These are phyloP conservation scores for Trichoderma aggressivum DNA, from an alignment of 2,329 filamentous ascomycete genomes.

Conservation along the genomic window DNA sequence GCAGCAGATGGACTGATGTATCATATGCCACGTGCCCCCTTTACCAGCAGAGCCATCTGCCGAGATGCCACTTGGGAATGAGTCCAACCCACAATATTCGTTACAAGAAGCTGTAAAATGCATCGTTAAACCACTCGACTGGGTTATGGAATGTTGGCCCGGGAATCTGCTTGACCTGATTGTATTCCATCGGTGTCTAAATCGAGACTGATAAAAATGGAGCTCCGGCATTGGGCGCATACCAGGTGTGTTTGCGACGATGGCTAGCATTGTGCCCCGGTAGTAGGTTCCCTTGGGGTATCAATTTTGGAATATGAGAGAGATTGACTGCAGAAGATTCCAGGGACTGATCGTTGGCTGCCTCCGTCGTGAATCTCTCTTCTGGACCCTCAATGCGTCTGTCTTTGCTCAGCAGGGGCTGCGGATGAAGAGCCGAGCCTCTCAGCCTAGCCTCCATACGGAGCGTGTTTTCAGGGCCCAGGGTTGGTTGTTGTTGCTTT, in stretches of 20 bases:
- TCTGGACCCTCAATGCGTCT: neutral
- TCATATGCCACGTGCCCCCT: neutral
- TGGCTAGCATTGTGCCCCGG: neutral
- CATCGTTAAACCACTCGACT: neutral
- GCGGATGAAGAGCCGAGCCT: conserved; percentile 1
- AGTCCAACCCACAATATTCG: neutral
- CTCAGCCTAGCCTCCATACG: neutral
- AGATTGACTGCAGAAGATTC: neutral
- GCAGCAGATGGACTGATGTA: neutral
- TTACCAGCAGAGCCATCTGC: neutral
- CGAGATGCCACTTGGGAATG: neutral
- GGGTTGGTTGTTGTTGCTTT: neutral
- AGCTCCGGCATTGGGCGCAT: neutral
- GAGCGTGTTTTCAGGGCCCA: neutral
- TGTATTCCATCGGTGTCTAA: neutral
- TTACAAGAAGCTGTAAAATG: neutral
- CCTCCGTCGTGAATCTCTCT: neutral
- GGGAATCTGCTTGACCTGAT: neutral
- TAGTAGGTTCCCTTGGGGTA: neutral
- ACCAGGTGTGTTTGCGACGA: neutral
- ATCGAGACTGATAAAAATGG: neutral
- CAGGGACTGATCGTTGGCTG: neutral
- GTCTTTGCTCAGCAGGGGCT: neutral
- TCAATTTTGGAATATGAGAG: neutral
- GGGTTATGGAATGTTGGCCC: neutral